These are phyloP conservation scores for Stephanodiscus minutulus DNA, from an alignment of 108 stramenopile genomes.

Conservation along the genomic window DNA sequence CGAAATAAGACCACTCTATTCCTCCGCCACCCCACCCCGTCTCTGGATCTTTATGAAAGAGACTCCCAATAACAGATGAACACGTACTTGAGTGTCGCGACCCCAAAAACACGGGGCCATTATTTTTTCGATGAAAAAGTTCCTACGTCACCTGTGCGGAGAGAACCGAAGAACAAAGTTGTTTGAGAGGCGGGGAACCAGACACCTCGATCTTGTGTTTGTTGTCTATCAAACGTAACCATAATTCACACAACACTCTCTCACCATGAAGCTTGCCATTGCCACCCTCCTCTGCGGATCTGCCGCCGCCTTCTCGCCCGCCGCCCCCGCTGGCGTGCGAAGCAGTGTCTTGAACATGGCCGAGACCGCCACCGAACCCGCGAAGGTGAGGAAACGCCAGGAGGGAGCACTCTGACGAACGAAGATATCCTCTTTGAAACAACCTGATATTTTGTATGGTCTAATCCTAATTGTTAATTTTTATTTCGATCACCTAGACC, in stretches of 20 bases:
- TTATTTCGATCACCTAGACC: conserved; percentile 40
- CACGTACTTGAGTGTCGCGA: neutral
- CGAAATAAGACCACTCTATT: no score
- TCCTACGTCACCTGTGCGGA: neutral
- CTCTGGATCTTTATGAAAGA: no score
- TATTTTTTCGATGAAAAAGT: neutral
- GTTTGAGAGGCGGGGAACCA: neutral
- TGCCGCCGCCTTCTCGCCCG: conserved; percentile 66
- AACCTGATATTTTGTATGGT: neutral
- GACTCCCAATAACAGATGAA: neutral
- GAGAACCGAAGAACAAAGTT: neutral
- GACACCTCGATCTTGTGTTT: no score
- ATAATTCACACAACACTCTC: neutral
- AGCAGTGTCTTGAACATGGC: conserved; percentile 63
- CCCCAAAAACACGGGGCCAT: neutral
- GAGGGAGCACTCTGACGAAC: neutral
- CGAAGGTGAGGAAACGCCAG: conserved; percentile 4
- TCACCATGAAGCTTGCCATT: conserved; percentile 70
- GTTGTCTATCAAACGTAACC: neutral
- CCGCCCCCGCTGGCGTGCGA: conserved; percentile 48
- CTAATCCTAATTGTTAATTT: neutral
- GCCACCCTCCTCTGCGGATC: conserved; percentile 57
- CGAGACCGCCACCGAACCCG: conserved; percentile 56
- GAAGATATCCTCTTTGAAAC: no score
- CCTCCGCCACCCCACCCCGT: no score